These are phyloP conservation scores for Microdochium bolleyi DNA, from an alignment of 2,329 filamentous ascomycete genomes.

Conservation along the genomic window DNA sequence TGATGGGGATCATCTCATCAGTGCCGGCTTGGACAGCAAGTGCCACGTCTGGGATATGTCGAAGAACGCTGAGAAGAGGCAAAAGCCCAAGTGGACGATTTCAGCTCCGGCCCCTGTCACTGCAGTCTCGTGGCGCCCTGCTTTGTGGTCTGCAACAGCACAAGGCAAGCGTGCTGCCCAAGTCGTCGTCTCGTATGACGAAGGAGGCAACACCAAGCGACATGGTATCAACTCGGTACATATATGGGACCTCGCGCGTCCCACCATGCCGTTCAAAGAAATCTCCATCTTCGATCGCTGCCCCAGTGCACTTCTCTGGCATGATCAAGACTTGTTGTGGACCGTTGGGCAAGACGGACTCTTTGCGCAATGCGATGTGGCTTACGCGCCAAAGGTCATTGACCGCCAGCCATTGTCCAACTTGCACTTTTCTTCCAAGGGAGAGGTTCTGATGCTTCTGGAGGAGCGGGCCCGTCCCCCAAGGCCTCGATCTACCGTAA, in stretches of 20 bases:
- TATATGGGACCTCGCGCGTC: conserved; percentile 61
- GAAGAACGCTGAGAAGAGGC: conserved; percentile 50
- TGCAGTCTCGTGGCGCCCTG: conserved; percentile 54
- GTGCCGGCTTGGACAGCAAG: conserved; percentile 52
- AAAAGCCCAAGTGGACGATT: conserved; percentile 57
- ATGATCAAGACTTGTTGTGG: conserved; percentile 58
- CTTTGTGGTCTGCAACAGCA: conserved; percentile 56
- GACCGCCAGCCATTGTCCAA: conserved; percentile 55
- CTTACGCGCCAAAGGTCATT: conserved; percentile 54
- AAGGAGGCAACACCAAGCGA: conserved; percentile 39
- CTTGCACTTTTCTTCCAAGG: conserved; percentile 50
- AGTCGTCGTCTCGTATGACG: conserved; percentile 55
- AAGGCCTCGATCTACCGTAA: conserved; percentile 26
- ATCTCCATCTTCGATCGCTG: conserved; percentile 52
- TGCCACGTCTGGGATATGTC: conserved; percentile 61
- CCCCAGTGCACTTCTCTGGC: conserved; percentile 54
- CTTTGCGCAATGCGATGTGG: conserved; percentile 58
- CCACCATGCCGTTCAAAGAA: conserved; percentile 59
- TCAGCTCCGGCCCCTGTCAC: conserved; percentile 52
- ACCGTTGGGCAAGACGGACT: conserved; percentile 53
- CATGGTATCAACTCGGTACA: conserved; percentile 53
- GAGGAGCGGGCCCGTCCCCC: conserved; percentile 44
- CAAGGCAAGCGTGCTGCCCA: conserved; percentile 53
- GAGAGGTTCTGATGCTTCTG: conserved; percentile 53
- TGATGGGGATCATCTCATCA: conserved; percentile 58